Percentiles rank a stretch among this genome's conserved stretches.
phyloP scores from a whole-genome alignment of 257 asterid species.

The Nicotiana knightiana region DNA sequence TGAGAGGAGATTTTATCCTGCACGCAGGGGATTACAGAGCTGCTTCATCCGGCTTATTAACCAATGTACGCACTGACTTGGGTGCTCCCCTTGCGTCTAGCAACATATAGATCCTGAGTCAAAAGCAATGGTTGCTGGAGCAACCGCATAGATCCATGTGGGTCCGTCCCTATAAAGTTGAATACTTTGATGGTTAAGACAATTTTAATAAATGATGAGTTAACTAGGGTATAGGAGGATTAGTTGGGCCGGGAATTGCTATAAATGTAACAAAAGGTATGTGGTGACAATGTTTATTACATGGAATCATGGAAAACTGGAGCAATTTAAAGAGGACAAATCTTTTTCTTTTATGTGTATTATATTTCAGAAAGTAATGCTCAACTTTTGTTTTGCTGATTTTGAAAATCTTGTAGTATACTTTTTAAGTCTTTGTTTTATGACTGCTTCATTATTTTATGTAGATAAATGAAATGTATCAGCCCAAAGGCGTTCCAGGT shows the following conservation, averaged over 20 bases:
- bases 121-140: background rate
- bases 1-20: background rate
- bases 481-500: constrained; percentile 12
- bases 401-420: background rate
- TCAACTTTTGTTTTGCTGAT: background rate
- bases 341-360: background rate
- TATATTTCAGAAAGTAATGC: background rate
- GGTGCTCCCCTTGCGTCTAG: background rate
- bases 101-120: background rate
- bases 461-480: constrained; percentile 10
- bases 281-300: background rate
- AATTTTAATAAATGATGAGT: background rate
- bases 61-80: background rate
- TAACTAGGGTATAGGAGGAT: background rate
- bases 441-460: background rate
- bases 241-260: background rate
- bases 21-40: background rate
- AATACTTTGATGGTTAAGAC: background rate
- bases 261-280: background rate
- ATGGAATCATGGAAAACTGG: background rate
- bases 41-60: background rate
- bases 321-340: background rate
- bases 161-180: background rate
- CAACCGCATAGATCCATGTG: background rate
- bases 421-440: background rate